These are phyloP conservation scores for Xanthoconium stramineum DNA, from an alignment of 768 basidiomycete species.

Conservation along the genomic window DNA sequence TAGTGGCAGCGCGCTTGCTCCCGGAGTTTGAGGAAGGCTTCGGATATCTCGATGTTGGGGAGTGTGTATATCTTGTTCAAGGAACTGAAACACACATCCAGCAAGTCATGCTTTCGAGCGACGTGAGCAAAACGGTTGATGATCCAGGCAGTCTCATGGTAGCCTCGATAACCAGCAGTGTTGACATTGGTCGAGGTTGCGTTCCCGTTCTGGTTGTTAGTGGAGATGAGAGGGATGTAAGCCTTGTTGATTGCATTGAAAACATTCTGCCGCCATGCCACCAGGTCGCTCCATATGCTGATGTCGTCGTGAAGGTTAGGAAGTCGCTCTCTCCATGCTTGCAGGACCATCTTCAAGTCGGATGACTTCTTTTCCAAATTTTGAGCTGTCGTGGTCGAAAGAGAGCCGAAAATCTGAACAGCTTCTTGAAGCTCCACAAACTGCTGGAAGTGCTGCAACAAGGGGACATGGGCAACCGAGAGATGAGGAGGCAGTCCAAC, in stretches of 20 bases:
- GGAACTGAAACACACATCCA: constrained; percentile 93
- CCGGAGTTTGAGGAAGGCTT: constrained; percentile 96
- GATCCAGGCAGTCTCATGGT: constrained; percentile 99
- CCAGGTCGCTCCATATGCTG: constrained; percentile 98
- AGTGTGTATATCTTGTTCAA: constrained; percentile 97
- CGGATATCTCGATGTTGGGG: constrained; percentile 99
- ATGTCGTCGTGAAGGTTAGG: constrained; percentile 97
- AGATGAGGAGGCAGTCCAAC: constrained; percentile 80
- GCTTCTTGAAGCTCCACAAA: constrained; percentile 98
- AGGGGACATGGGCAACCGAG: constrained; percentile 88
- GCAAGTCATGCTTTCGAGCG: constrained; percentile 92
- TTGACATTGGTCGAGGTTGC: constrained; percentile 58
- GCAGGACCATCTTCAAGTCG: constrained; percentile 93
- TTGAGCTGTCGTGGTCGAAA: constrained; percentile 78
- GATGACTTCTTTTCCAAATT: constrained; percentile 95
- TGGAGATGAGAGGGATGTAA: constrained; percentile 85
- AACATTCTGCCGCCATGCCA: constrained; percentile 98
- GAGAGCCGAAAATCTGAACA: constrained; percentile 87
- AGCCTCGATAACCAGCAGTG: constrained; percentile 91
- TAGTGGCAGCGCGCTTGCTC: constrained; percentile 99
- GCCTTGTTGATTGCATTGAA: constrained; percentile 96
- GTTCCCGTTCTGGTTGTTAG: constrained; percentile 48
- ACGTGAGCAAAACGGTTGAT: constrained; percentile 99
- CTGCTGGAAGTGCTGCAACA: constrained; percentile 97
- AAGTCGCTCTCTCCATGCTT: constrained; percentile 94